Evolutionary conservation across 306 rosid genomes (phyloP).

Genomic region (Citrullus mucosospermus): DNA sequence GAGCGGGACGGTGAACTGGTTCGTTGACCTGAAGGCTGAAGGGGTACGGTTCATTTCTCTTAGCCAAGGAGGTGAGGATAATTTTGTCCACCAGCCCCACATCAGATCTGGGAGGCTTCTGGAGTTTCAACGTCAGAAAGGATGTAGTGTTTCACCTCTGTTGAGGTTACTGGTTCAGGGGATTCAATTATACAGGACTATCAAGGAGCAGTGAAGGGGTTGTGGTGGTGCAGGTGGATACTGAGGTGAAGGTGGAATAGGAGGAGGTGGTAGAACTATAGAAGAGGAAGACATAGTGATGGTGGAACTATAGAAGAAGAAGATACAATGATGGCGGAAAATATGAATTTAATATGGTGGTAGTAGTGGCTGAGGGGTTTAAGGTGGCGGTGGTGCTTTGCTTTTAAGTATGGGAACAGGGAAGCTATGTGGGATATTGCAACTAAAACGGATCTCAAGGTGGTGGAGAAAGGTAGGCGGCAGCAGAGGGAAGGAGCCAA

Average conservation of each 20-base stretch:
- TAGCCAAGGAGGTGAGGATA: slow-evolving; percentile 33
- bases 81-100: too few species aligned
- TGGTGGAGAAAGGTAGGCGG: slow-evolving; percentile 4
- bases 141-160: slow-evolving; percentile 54
- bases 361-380: background rate
- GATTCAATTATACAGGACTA: slow-evolving; percentile 16
- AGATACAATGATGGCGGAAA: background rate
- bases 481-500: slow-evolving; percentile 1
- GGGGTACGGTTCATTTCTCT: slow-evolving; percentile 71
- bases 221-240: background rate
- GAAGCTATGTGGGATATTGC: slow-evolving; percentile 18
- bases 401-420: slow-evolving; percentile 26
- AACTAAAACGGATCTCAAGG: slow-evolving; percentile 9
- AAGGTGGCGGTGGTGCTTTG: slow-evolving; percentile 19
- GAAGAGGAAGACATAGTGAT: slow-evolving; percentile 26
- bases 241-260: background rate
- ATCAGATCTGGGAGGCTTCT: slow-evolving; percentile 10
- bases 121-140: slow-evolving; percentile 48
- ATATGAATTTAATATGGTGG: slow-evolving; percentile 9
- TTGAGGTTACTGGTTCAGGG: slow-evolving; percentile 54
- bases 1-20: slow-evolving; percentile 34
- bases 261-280: background rate
- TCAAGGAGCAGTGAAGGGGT: slow-evolving; percentile 20
- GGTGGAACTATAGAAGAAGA: background rate
- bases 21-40: slow-evolving; percentile 58